A percentile compares a stretch with the other conserved stretches of the same genome.
phyloP scores from a whole-genome alignment of 2,329 filamentous ascomycete species.

The Ophiostoma populinum region DNA sequence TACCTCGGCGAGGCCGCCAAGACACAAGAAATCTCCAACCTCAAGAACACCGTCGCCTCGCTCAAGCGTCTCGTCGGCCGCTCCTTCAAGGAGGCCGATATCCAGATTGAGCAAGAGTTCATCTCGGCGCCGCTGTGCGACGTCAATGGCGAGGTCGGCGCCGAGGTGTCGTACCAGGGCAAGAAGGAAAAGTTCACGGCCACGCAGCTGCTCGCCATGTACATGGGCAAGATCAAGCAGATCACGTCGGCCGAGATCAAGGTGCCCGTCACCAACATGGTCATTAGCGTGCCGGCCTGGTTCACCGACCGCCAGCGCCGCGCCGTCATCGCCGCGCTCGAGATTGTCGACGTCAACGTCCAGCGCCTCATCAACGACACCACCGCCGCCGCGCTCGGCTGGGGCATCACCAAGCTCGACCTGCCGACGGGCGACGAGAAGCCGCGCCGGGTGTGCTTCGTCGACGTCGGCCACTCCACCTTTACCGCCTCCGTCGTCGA shows the following conservation, averaged over 20 bases:
- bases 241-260: slow-evolving; percentile 77
- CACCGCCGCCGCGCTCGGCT: slow-evolving; percentile 87
- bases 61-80: slow-evolving; percentile 89
- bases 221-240: slow-evolving; percentile 81
- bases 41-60: slow-evolving; percentile 93
- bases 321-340: slow-evolving; percentile 73
- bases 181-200: slow-evolving; percentile 94
- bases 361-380: slow-evolving; percentile 96
- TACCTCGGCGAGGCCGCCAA: slow-evolving; percentile 92
- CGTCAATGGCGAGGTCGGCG: slow-evolving; percentile 84
- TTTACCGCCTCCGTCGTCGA: slow-evolving; percentile 90
- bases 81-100: slow-evolving; percentile 73
- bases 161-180: slow-evolving; percentile 80
- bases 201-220: slow-evolving; percentile 89
- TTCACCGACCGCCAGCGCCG: slow-evolving; percentile 91
- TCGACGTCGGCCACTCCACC: slow-evolving; percentile 94
- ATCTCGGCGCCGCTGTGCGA: slow-evolving; percentile 76
- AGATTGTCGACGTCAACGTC: slow-evolving; percentile 83
- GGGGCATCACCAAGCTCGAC: slow-evolving; percentile 95
- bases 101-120: slow-evolving; percentile 82
- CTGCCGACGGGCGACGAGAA: slow-evolving; percentile 78
- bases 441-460: slow-evolving; percentile 74
- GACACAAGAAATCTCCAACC: slow-evolving; percentile 97
- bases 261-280: slow-evolving; percentile 80
- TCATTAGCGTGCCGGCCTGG: slow-evolving; percentile 89